A percentile compares a stretch with the other conserved stretches of the same genome.
Conservation (phyloP, 371 early-diverging fungal genomes). For the Chytridiales sp. region DNA sequence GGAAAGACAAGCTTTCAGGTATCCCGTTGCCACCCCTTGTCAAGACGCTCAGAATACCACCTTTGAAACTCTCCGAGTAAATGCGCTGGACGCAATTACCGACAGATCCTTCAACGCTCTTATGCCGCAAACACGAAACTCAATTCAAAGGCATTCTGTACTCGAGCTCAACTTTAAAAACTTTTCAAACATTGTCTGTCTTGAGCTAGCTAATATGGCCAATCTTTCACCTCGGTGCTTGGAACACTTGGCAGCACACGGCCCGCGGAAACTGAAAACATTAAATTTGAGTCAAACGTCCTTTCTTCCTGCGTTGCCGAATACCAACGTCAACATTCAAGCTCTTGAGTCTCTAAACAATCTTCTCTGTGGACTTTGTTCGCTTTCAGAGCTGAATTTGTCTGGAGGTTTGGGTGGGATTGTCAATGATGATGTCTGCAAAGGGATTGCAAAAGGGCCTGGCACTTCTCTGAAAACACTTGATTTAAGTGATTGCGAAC, state of each 20-base stretch:
- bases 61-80: no score
- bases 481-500: conserved; percentile 15
- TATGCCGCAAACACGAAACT: background rate
- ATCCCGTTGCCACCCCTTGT: background rate
- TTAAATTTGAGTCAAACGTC: conserved; percentile 10
- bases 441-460: conserved; percentile 8
- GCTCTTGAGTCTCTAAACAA: background rate
- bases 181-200: conserved; percentile 1
- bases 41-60: no score
- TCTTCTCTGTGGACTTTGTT: background rate
- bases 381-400: conserved; percentile 1
- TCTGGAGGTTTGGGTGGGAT: conserved; percentile 2
- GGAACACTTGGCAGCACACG: background rate
- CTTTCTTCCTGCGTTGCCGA: background rate
- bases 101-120: conserved; percentile 9
- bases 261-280: conserved; percentile 1
- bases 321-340: background rate
- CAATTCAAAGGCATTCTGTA: background rate
- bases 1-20: background rate
- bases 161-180: background rate
- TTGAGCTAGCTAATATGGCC: conserved; percentile 7
- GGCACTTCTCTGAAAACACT: conserved; percentile 6
- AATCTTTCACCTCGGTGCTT: conserved; percentile 4
- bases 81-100: conserved; percentile 4
- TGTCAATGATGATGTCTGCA: conserved; percentile 12